These are phyloP conservation scores for Xanthoceras sorbifolium DNA, from an alignment of 345 rosid species.

Conservation along the genomic window DNA sequence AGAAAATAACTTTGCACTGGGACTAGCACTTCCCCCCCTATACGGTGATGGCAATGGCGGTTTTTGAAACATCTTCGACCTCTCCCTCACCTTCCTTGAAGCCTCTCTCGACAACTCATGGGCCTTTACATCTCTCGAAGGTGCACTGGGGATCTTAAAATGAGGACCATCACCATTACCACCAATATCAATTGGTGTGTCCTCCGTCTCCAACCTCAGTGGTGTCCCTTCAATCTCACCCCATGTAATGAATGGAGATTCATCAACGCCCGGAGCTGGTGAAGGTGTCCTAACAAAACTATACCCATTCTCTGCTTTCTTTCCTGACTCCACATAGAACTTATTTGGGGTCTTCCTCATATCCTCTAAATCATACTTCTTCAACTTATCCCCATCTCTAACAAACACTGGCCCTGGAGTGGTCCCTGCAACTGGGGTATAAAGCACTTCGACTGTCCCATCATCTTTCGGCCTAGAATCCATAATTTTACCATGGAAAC, in stretches of 20 bases:
- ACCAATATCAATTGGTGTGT: conserved; percentile 88
- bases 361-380: conserved; percentile 89
- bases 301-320: conserved; percentile 84
- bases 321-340: conserved; percentile 74
- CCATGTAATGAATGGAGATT: conserved; percentile 94
- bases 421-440: conserved; percentile 74
- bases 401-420: conserved; percentile 64
- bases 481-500: conserved; percentile 86
- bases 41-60: conserved; percentile 90
- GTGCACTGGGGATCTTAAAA: conserved; percentile 76
- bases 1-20: conserved; percentile 71
- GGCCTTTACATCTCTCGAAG: conserved; percentile 81
- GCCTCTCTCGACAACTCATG: conserved; percentile 90
- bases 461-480: conserved; percentile 84
- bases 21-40: conserved; percentile 97
- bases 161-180: conserved; percentile 84
- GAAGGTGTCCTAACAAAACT: conserved; percentile 91
- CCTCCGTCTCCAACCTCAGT: conserved; percentile 81
- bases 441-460: conserved; percentile 77
- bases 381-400: conserved; percentile 72
- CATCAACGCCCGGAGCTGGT: conserved; percentile 92
- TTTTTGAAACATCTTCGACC: conserved; percentile 81
- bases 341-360: conserved; percentile 79
- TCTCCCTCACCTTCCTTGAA: conserved; percentile 74
- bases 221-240: conserved; percentile 99